phyloP scores from a whole-genome alignment of 768 basidiomycete genomes.

The Tremella fuciformis region DNA sequence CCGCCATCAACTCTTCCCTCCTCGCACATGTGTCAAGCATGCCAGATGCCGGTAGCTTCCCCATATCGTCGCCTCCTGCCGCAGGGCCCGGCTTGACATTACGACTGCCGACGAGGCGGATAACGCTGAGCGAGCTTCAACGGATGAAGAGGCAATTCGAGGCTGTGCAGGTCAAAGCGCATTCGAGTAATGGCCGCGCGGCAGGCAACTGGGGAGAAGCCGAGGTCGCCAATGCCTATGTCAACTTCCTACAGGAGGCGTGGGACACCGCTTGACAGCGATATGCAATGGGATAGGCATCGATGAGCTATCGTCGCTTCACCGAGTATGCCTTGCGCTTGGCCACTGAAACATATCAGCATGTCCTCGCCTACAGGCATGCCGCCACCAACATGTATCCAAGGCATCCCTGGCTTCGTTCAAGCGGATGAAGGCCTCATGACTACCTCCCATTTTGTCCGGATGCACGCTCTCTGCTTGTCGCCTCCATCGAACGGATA shows the following conservation, averaged over 20 bases:
- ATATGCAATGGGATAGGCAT: too few species aligned
- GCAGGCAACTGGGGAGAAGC: constrained; percentile 45
- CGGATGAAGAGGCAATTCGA: constrained; percentile 89
- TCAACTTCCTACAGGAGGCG: constrained; percentile 49
- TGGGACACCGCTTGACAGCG: constrained; percentile 37
- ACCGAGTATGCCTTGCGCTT: neutral
- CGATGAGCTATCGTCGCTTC: too few species aligned
- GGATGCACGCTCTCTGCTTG: neutral
- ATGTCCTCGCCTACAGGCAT: neutral
- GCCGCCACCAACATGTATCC: neutral
- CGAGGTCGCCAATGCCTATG: constrained; percentile 51
- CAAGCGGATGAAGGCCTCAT: neutral
- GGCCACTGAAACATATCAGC: neutral
- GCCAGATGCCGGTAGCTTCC: constrained; percentile 59
- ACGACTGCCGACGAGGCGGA: constrained; percentile 64
- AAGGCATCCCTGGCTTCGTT: constrained; percentile 1
- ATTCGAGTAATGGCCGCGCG: constrained; percentile 39
- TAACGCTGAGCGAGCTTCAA: constrained; percentile 85
- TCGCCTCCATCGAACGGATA: neutral
- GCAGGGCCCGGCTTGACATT: constrained; percentile 53
- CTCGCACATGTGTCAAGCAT: constrained; percentile 60
- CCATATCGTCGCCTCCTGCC: constrained; percentile 56
- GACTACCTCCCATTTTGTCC: neutral
- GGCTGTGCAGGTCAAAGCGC: constrained; percentile 77
- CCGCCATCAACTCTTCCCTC: constrained; percentile 61